Evolutionary conservation across 257 asterid genomes (phyloP), one percentile per base, ranked within the genome.

Genomic region (Handroanthus guayacan): DNA sequence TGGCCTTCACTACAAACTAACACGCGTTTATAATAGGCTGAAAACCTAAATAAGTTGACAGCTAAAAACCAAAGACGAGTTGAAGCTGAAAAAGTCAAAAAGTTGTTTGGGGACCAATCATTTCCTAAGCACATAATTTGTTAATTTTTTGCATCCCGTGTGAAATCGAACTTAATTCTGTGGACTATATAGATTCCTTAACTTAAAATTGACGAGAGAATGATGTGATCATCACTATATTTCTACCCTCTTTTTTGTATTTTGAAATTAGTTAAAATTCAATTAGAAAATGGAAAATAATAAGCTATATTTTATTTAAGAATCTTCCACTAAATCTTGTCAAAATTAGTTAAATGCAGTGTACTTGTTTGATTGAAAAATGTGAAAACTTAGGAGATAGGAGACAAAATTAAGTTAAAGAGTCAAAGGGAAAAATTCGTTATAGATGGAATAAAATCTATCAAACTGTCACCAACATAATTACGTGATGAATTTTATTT

Each of bases 51-150:
- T 34, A 34, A 3, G 6, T 50, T 17, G 11, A 10, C 38, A 52
- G 11, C 2, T 2, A 66, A 67, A 25, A 25, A 25, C 31, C 31
- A 25, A 25, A 25, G n/a, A 34, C 13, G 14, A 2, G 5, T 45
- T 17, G 10, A 9, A 48, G 31, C 31, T 25, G 31, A 25, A 25
- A 25, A 25, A 60, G 82, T 77, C 79, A 76, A 58, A 55, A 25
- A 56, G 18, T 12, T 12, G 11, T 25, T 48, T 67, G 54, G 75
- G 54, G 51, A 62, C 80, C 82, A 74, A 82, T 73, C 43, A 78
- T 52, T 10, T 52, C 68, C 11, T 4, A 18, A 12, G 7, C 10
- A 63, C 5, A n/a, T 37, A 5, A 37, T 38, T 62, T 51, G 2
- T 6, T 58, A 9, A 36, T 37, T 25, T 12, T 17, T 37, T 25